Percentiles rank a stretch among this genome's conserved stretches.
Conservation (phyloP, 371 early-diverging fungal genomes). For the Lichtheimia ramosa region DNA sequence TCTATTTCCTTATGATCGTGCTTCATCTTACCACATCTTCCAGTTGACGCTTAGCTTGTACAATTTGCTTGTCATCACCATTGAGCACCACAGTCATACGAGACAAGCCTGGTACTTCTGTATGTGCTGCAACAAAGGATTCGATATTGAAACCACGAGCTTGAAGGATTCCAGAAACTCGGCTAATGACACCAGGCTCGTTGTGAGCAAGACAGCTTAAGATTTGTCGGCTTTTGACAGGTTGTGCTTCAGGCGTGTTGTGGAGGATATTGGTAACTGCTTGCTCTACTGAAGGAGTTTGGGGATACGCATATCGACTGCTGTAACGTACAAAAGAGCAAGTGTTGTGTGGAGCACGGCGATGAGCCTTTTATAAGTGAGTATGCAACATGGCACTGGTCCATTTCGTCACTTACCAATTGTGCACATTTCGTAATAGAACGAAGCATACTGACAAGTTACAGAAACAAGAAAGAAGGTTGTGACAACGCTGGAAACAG, state of each 20-base stretch:
- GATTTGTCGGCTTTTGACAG: slow-evolving; percentile 69
- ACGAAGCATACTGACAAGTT: background rate
- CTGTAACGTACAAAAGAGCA: background rate
- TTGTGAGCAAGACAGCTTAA: slow-evolving; percentile 94
- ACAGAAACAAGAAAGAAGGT: background rate
- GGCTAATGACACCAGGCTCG: slow-evolving; percentile 95
- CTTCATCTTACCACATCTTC: slow-evolving; percentile 78
- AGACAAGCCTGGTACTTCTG: slow-evolving; percentile 89
- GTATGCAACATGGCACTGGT: background rate
- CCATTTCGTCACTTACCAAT: background rate
- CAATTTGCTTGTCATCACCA: slow-evolving; percentile 79
- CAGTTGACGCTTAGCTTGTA: slow-evolving; percentile 91
- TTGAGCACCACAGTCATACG: slow-evolving; percentile 95
- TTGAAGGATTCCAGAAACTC: slow-evolving; percentile 90
- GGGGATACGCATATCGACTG: background rate
- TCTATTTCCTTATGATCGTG: background rate
- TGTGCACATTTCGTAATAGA: background rate
- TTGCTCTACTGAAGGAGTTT: slow-evolving; percentile 68
- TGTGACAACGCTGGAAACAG: background rate
- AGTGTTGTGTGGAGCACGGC: background rate
- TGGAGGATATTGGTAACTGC: slow-evolving; percentile 88
- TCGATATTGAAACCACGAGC: slow-evolving; percentile 97
- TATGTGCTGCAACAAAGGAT: slow-evolving; percentile 90
- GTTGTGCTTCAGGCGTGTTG: slow-evolving; percentile 72
- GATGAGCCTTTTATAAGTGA: background rate